Conservation (phyloP, 176 grass and related monocot genomes). For the Phragmites australis region DNA sequence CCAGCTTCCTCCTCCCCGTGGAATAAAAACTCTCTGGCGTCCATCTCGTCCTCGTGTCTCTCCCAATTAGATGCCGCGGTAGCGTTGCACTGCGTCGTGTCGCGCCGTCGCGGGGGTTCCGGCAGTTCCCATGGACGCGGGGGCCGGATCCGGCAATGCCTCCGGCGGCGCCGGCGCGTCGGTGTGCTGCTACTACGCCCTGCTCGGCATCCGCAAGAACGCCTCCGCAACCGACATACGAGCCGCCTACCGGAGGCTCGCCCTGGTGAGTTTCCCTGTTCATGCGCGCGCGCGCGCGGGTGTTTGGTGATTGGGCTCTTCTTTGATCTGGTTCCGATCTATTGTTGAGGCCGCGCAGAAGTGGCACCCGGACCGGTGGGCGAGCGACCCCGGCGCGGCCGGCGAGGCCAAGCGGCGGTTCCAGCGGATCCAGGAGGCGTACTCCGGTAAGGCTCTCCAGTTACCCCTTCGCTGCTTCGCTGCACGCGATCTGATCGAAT, state of each 20-base stretch:
- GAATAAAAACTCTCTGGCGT: conserved; percentile 19
- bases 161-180: conserved; percentile 60
- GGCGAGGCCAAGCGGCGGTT: conserved; percentile 86
- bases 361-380: conserved; percentile 97
- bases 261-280: conserved; percentile 56
- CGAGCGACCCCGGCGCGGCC: conserved; percentile 60
- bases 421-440: conserved; percentile 99
- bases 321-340: conserved; percentile 6
- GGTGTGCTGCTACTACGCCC: conserved; percentile 76
- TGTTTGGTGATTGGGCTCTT: background rate
- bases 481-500: conserved; percentile 19
- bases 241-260: conserved; percentile 79
- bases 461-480: background rate
- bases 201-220: conserved; percentile 80
- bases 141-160: conserved; percentile 66
- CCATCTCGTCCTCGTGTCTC: background rate
- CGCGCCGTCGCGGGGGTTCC: background rate
- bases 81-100: background rate
- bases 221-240: conserved; percentile 77
- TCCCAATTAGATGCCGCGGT: conserved; percentile 38
- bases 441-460: conserved; percentile 71
- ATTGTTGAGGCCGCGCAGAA: conserved; percentile 49
- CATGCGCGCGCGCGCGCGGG: background rate
- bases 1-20: background rate
- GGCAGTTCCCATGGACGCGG: conserved; percentile 55